These are phyloP conservation scores for Ploettnerulaceae sp. DNA, from an alignment of 2,329 filamentous ascomycete genomes.

Conservation along the genomic window DNA sequence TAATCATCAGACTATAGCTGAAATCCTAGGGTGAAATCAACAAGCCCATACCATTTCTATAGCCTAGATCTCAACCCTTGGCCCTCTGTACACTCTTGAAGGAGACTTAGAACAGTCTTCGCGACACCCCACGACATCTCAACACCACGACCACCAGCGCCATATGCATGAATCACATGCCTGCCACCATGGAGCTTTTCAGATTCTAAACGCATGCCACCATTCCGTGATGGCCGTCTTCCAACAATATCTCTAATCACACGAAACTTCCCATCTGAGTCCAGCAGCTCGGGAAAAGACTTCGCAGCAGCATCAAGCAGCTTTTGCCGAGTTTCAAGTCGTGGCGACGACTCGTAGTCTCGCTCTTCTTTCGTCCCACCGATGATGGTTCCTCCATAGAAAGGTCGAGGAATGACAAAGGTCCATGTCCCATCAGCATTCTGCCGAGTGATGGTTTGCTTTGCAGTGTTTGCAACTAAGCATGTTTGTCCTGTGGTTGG, in stretches of 20 bases:
- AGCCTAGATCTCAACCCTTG: not conserved
- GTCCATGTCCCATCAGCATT: conserved; percentile 58
- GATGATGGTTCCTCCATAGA: conserved; percentile 59
- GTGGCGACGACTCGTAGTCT: conserved; percentile 50
- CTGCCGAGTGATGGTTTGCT: conserved; percentile 52
- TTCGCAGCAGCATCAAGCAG: conserved; percentile 42
- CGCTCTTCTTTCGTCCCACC: conserved; percentile 60
- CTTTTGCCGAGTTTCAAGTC: conserved; percentile 40
- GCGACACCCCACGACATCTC: conserved; percentile 20
- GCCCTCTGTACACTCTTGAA: not conserved
- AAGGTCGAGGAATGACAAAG: conserved; percentile 57
- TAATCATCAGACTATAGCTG: too few relatives aligned
- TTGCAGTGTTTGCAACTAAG: conserved; percentile 41
- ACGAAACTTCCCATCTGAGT: conserved; percentile 36
- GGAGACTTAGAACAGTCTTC: not conserved
- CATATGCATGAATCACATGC: conserved; percentile 25
- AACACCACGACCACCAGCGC: conserved; percentile 17
- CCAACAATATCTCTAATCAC: conserved; percentile 44
- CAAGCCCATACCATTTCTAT: too few relatives aligned
- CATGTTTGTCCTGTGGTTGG: conserved; percentile 40
- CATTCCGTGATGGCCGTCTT: conserved; percentile 40
- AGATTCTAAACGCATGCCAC: conserved; percentile 30
- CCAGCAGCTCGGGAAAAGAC: conserved; percentile 38
- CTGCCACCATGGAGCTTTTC: conserved; percentile 4
- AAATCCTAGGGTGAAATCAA: too few relatives aligned